Conservation (phyloP, 2,329 filamentous ascomycete species). For the Penicillium sp. region DNA sequence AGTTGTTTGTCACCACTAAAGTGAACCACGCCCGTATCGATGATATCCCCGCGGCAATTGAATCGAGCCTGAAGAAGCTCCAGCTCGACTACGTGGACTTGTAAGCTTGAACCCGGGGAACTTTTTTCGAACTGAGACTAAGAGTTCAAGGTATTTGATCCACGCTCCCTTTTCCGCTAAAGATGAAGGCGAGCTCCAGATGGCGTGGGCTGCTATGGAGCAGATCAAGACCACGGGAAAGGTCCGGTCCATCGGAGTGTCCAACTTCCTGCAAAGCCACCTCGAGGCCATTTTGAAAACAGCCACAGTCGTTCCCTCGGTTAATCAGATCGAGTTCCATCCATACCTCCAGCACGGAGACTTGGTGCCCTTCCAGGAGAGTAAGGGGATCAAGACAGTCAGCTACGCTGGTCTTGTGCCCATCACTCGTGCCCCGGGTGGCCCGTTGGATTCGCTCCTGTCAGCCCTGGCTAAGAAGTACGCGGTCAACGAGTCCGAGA, state of each 20-base stretch:
- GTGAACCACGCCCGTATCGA: slow-evolving; percentile 53
- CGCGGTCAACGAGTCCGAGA: slow-evolving; percentile 60
- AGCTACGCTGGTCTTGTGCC: slow-evolving; percentile 53
- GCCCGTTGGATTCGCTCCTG: slow-evolving; percentile 60
- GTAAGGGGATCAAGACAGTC: slow-evolving; percentile 46
- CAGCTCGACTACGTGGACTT: slow-evolving; percentile 66
- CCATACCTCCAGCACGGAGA: slow-evolving; percentile 53
- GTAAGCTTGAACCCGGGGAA: slow-evolving; percentile 48
- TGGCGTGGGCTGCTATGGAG: slow-evolving; percentile 65
- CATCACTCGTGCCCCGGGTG: slow-evolving; percentile 58
- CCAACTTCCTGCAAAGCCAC: slow-evolving; percentile 62
- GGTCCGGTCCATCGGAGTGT: slow-evolving; percentile 65
- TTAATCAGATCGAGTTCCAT: slow-evolving; percentile 45
- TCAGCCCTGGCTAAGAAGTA: slow-evolving; percentile 63
- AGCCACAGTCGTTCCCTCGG: slow-evolving; percentile 45
- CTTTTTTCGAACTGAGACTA: background rate
- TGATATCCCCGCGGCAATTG: slow-evolving; percentile 61
- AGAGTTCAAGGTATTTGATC: slow-evolving; percentile 58
- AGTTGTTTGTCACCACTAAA: slow-evolving; percentile 62
- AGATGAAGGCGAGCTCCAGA: slow-evolving; percentile 58
- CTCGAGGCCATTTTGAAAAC: slow-evolving; percentile 56
- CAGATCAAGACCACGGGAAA: slow-evolving; percentile 60
- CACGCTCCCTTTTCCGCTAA: slow-evolving; percentile 64
- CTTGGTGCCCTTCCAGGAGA: slow-evolving; percentile 45
- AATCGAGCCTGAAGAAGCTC: slow-evolving; percentile 62